Percentiles rank a stretch among this genome's conserved stretches.
phyloP scores from a whole-genome alignment of 768 basidiomycete genomes.

The Rhodocollybia butyracea region DNA sequence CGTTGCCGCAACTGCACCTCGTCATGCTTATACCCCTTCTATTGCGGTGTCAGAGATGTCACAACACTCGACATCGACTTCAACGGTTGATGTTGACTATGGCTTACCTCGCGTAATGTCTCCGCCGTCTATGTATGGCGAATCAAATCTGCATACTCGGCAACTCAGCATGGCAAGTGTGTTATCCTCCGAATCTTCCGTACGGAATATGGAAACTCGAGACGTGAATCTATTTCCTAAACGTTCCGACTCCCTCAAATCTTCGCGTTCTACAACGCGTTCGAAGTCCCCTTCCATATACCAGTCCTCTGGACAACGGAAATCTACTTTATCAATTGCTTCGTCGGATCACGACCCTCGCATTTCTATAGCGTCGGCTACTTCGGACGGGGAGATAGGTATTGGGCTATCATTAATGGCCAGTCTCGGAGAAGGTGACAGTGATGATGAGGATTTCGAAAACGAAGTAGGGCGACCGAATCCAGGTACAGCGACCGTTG shows the following conservation, averaged over 20 bases:
- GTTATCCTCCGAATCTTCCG: not conserved
- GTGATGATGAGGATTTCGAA: conserved; percentile 14
- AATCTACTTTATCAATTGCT: no score
- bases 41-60: conserved; percentile 1
- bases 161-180: conserved; percentile 1
- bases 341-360: not conserved
- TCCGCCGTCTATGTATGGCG: conserved; percentile 5
- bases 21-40: conserved; percentile 2
- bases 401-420: conserved; percentile 65
- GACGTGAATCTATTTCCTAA: not conserved
- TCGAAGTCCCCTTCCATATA: conserved; percentile 2
- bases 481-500: not conserved
- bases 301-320: no score
- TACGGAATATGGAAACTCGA: not conserved
- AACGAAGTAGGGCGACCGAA: not conserved
- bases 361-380: conserved; percentile 27
- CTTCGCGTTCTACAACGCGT: not conserved
- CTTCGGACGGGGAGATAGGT: conserved; percentile 60
- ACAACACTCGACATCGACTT: not conserved
- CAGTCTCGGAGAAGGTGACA: conserved; percentile 11
- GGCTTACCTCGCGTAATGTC: conserved; percentile 3
- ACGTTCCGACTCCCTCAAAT: conserved; percentile 1
- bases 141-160: not conserved
- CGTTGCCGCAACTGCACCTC: not conserved
- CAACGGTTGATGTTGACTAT: conserved; percentile 1